Conservation (phyloP, 2,329 filamentous ascomycete genomes). For the Aureobasidium lini region DNA sequence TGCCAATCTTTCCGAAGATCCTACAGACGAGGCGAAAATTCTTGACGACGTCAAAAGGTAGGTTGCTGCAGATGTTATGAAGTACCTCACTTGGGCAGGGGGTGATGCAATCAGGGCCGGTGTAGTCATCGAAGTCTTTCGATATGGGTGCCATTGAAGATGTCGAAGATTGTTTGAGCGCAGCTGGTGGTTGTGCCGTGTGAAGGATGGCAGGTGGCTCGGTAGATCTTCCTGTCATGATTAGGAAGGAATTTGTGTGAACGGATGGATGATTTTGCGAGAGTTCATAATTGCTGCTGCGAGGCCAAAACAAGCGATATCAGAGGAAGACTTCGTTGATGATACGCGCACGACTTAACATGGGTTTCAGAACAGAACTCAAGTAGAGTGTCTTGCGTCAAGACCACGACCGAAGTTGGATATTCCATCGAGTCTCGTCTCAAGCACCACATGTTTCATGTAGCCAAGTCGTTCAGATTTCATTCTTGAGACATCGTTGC, state of each 20-base stretch:
- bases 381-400: not conserved
- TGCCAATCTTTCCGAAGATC: not conserved
- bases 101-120: not conserved
- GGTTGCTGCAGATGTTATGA: not conserved
- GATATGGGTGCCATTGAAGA: not conserved
- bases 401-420: too few relatives aligned
- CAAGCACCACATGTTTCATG: not conserved
- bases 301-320: too few relatives aligned
- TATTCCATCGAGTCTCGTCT: not conserved
- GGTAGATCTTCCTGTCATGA: too few relatives aligned
- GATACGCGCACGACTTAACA: too few relatives aligned
- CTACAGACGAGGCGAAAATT: not conserved
- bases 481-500: conserved; percentile 4
- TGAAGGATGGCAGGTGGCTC: too few relatives aligned
- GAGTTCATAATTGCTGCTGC: too few relatives aligned
- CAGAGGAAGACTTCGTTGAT: too few relatives aligned
- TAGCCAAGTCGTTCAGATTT: not conserved
- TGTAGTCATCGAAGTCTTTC: not conserved
- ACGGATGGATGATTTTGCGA: too few relatives aligned
- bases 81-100: not conserved
- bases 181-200: too few relatives aligned
- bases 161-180: too few relatives aligned
- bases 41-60: not conserved
- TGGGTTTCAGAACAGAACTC: too few relatives aligned
- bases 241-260: too few relatives aligned